phyloP scores from a whole-genome alignment of 129 eudicot species.

The Silybum marianum region DNA sequence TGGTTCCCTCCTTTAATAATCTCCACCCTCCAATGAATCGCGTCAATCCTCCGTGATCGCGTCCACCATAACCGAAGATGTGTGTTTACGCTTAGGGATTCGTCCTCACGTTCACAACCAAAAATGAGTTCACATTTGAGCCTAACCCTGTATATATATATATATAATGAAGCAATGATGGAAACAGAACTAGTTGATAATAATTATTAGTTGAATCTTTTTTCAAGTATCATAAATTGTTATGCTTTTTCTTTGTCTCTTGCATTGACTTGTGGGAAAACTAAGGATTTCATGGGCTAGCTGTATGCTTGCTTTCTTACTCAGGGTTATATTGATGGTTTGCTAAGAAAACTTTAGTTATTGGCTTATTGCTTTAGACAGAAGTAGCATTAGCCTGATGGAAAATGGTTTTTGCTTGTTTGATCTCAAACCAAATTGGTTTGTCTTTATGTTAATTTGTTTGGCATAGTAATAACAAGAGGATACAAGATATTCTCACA shows the following conservation, averaged over 20 bases:
- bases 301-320: constrained; percentile 22
- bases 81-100: too few species aligned
- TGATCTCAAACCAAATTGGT: not conserved
- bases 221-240: constrained; percentile 25
- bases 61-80: too few species aligned
- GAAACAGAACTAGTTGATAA: constrained; percentile 24
- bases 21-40: too few species aligned
- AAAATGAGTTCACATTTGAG: too few species aligned
- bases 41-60: too few species aligned
- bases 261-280: constrained; percentile 35
- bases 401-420: not conserved
- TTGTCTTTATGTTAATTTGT: not conserved
- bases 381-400: not conserved
- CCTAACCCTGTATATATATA: constrained; percentile 3
- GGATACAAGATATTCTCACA: not conserved
- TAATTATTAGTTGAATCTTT: constrained; percentile 23
- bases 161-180: constrained; percentile 27
- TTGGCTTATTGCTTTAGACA: constrained; percentile 12
- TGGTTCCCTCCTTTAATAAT: too few species aligned
- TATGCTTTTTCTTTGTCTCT: constrained; percentile 31
- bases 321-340: not conserved
- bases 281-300: constrained; percentile 27
- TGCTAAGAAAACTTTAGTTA: constrained; percentile 14
- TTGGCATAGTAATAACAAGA: not conserved
- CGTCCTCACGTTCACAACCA: too few species aligned